Conservation (phyloP, 2,329 filamentous ascomycete species). For the Incumbomyces delicatus region DNA sequence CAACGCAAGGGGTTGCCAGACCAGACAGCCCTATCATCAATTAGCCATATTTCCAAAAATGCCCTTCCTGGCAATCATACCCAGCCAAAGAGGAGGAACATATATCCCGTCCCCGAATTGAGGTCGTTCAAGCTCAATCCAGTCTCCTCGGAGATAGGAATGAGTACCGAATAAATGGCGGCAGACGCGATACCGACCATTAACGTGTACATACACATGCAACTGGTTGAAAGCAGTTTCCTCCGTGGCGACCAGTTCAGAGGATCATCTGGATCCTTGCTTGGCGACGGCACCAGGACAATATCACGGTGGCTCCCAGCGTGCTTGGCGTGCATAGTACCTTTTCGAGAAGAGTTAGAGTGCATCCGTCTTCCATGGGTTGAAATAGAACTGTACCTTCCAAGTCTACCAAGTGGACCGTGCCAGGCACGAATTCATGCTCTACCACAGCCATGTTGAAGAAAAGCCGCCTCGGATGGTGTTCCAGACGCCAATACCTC, state of each 20-base stretch:
- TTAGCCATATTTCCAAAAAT: no score
- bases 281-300: constrained; percentile 28
- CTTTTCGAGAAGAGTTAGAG: constrained; percentile 11
- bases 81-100: constrained; percentile 32
- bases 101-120: constrained; percentile 40
- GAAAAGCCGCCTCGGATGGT: no score
- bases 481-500: no score
- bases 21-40: constrained; percentile 37
- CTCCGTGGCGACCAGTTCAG: constrained; percentile 29
- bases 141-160: constrained; percentile 32
- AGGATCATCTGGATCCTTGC: constrained; percentile 31
- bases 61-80: no score
- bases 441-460: no score
- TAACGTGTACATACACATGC: constrained; percentile 28
- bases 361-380: no score
- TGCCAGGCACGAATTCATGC: constrained; percentile 30
- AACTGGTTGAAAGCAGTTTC: constrained; percentile 25
- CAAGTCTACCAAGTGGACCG: constrained; percentile 29
- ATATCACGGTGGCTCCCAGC: constrained; percentile 23
- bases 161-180: constrained; percentile 27
- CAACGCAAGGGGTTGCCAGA: constrained; percentile 40
- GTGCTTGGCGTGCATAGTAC: constrained; percentile 19
- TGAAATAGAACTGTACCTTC: no score
- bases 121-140: constrained; percentile 35
- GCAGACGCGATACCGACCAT: constrained; percentile 25